Evolutionary conservation across 257 asterid genomes (phyloP).

Genomic region (Henckelia pumila): DNA sequence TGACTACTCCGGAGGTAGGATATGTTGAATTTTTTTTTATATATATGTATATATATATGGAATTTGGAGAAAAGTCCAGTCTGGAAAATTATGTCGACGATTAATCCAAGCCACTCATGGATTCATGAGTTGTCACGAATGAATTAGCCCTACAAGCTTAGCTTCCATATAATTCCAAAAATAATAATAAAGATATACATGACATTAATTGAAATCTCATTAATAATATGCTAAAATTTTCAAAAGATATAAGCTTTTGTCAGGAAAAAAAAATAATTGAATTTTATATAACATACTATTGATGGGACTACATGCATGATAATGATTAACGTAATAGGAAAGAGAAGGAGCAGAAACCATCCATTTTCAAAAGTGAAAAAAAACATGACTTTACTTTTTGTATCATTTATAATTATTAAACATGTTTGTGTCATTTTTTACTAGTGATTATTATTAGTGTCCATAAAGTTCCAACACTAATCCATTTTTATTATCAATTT

Average conservation of each 20-base stretch:
- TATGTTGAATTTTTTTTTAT: too few relatives aligned
- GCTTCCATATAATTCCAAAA: too few relatives aligned
- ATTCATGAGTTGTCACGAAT: background rate
- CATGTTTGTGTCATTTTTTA: constrained; percentile 11
- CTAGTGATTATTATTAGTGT: background rate
- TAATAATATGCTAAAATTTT: background rate
- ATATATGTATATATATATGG: too few relatives aligned
- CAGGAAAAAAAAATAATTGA: too few relatives aligned
- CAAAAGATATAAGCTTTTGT: background rate
- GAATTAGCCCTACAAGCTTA: background rate
- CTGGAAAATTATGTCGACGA: background rate
- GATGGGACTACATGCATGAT: background rate
- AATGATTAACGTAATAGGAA: background rate
- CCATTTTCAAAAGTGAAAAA: background rate
- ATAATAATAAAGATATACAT: too few relatives aligned
- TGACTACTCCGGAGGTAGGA: too few relatives aligned
- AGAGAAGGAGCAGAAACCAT: too few relatives aligned
- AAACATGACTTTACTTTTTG: background rate
- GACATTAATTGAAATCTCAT: too few relatives aligned
- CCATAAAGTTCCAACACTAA: constrained; percentile 20
- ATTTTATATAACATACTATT: background rate
- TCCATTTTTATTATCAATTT: constrained; percentile 28
- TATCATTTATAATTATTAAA: constrained; percentile 23
- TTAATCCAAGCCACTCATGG: background rate
- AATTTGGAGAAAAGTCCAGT: too few relatives aligned